Evolutionary conservation across 2,329 filamentous ascomycete species (phyloP).

Genomic region (Pseudogymnoascus sp.): DNA sequence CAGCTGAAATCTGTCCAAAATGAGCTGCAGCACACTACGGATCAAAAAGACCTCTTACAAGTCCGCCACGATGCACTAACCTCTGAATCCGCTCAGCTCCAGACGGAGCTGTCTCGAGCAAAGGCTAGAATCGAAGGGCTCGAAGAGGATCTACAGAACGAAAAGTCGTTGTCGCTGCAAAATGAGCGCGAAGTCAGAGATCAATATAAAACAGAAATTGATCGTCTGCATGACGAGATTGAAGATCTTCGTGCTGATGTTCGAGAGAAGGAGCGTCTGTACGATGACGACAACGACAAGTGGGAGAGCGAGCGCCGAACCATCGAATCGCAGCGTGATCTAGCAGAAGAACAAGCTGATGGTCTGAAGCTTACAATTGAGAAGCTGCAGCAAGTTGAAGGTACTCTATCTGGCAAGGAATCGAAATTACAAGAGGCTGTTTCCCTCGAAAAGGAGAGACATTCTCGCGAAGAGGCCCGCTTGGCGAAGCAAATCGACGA

Average conservation of each 20-base stretch:
- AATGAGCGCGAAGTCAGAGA: slow-evolving; percentile 51
- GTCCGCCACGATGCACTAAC: slow-evolving; percentile 59
- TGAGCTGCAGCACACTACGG: slow-evolving; percentile 49
- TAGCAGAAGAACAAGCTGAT: slow-evolving; percentile 57
- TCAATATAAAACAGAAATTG: slow-evolving; percentile 46
- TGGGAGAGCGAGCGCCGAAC: slow-evolving; percentile 61
- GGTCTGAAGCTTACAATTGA: slow-evolving; percentile 64
- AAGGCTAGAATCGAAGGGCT: slow-evolving; percentile 38
- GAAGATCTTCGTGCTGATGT: slow-evolving; percentile 49
- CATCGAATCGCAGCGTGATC: slow-evolving; percentile 56
- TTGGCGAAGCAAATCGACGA: slow-evolving; percentile 67
- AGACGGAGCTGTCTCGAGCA: slow-evolving; percentile 48
- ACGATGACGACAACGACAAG: slow-evolving; percentile 61
- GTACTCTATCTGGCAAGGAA: slow-evolving; percentile 59
- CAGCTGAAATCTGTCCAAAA: slow-evolving; percentile 48
- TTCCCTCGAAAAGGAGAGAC: slow-evolving; percentile 61
- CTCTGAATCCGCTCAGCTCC: slow-evolving; percentile 56
- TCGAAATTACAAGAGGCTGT: slow-evolving; percentile 58
- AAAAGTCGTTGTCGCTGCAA: slow-evolving; percentile 32
- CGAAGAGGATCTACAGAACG: slow-evolving; percentile 39
- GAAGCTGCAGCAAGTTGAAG: slow-evolving; percentile 58
- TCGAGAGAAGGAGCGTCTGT: slow-evolving; percentile 60
- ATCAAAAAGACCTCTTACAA: slow-evolving; percentile 63
- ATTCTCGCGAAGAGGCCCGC: slow-evolving; percentile 61
- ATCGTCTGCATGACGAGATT: slow-evolving; percentile 42